Evolutionary conservation across 176 grass and related monocot genomes (phyloP), one percentile per base, ranked within the genome.

Genomic region (Puccinellia tenuiflora): DNA sequence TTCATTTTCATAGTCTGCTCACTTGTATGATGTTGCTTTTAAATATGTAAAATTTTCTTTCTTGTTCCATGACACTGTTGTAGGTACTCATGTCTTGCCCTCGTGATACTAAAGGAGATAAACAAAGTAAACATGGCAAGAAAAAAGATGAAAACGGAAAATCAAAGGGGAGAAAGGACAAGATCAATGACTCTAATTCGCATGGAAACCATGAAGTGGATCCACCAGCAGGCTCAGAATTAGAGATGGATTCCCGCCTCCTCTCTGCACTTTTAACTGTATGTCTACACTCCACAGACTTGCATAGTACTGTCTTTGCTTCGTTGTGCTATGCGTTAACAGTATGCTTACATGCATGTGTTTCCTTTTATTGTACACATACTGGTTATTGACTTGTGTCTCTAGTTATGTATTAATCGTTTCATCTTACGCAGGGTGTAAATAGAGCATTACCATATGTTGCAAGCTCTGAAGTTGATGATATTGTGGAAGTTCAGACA

Each of bases 361-460:
- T 78, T 88, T 39, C 7, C 68, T 59, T 89, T 31, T 57, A 30
- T 65, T 76, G 50, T 75, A 56, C 37, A 69, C 31, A 69, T 59
- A 70, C 33, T 82, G 35, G 53, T 78, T 43, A 21, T 40, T 62
- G 42, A n/a, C 53, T 53, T 25, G 28, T 61, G 33, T 53, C 35
- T 79, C 37, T 53, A 54, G 31, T 75, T 54, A 6, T 80, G 39
- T 64, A 53, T 59, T 88, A 71, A 90, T 80, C 13, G 14, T 54
- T 52, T 55, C 40, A 74, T 84, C 31, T 66, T 79, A 84, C 90
- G 79, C 88, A 98, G 95, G 95, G 95, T 31, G 90, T 93, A 62
- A 98, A 98, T 84, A 93, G 95, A 88, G 96, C 96, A 84, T 91
- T 98, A 88, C 96, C 96, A 64, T 98, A 85, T 86, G 90, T 98